Evolutionary conservation across 768 basidiomycete species (phyloP), one percentile per base, ranked within the genome.

Genomic region (Mycena polygramma): DNA sequence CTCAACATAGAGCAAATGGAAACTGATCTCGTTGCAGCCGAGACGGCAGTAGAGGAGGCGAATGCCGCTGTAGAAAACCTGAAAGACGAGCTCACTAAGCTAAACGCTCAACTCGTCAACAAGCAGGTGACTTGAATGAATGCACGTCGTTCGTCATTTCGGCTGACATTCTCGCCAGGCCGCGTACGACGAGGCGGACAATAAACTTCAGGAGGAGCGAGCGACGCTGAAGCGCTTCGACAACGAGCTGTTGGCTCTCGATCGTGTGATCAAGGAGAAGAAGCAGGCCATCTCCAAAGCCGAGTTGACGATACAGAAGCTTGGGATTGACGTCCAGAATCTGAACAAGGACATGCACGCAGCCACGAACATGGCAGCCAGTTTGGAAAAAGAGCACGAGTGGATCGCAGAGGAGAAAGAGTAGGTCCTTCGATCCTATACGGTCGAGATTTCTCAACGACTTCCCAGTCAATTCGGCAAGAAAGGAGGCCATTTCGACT

Each of bases 361-460:
- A 1, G 89, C 90, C 2, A 76, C 78, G 37, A 90, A 88, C 53
- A 64, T 76, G 45, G 87, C 91, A 35, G 79, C 85, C 30, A 87
- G 86, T 57, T 84, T 97, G n/a, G 96, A 98, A 82, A 90, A 91
- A 76, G 88, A 91, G 77, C 87, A 92, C 74, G 87, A 91, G 0
- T 99, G 98, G 98, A 99, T 99, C 70, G 78, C 78, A 7, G 91
- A 96, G 70, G 97, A 99, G 78, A 88, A 91, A 73, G 87, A 91
- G 97, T 98, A 76, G 76, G 53, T 17, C 9, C 26, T 7, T 58
- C 22, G 30, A 39, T 45, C 10, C 39, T 15, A 26, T 43, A 20
- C 30, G 26, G 41, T 11, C 14, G 17, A 69, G 45, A 46, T 69
- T 57, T 17, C 63, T 55, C 20, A 57, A 14, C 46, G 49, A 20